Base-by-base conservation (phyloP, 345 rosid genomes). In the Toxicodendron radicans region DNA sequence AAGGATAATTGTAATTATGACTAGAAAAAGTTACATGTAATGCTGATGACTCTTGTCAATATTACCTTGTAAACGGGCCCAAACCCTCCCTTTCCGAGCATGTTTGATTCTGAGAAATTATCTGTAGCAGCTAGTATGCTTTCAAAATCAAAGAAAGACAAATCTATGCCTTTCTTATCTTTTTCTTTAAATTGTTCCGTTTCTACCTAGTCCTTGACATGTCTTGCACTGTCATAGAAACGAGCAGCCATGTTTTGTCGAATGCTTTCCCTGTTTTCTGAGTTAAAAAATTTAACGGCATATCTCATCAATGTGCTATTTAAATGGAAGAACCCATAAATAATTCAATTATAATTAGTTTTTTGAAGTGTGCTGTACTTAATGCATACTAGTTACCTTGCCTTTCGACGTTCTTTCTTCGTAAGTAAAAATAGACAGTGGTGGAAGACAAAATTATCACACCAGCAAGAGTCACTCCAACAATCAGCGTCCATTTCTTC, bases 11-110 rank as follows among this genome's bases (percentile, higher is more conserved):
- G 17, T 30, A 1, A 1, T 6, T 1, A 7, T 49, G 24, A 48
- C 56, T 1, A 20, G 10, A 49, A 54, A 63, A 33, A 18, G 13
- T 10, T 58, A 16, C 24, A 1, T 48, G 46, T 41, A 32, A n/a
- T n/a, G n/a, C 12, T 20, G 48, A 58, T 49, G 20, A 51, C 9
- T 11, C 17, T 38, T 17, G 54, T 2, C 53, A 60, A 18, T 8
- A 43, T 38, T 58, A 84, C 90, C 91, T 83, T 89, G 74, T 85
- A 89, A 53, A 89, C 93, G 5, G 89, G 88, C n/a, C 93, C 91
- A 57, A 89, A 89, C 0, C 93, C 91, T 0, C 93, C 91, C 69
- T 72, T 82, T 7, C 91, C 93, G 3, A 89, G 88, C 78, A 76
- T 84, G 76, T 87, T 89, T 38, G 70, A 71, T 10, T 79, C 79